phyloP scores from a whole-genome alignment of 2,329 filamentous ascomycete genomes.

The Penicillium sp. region DNA sequence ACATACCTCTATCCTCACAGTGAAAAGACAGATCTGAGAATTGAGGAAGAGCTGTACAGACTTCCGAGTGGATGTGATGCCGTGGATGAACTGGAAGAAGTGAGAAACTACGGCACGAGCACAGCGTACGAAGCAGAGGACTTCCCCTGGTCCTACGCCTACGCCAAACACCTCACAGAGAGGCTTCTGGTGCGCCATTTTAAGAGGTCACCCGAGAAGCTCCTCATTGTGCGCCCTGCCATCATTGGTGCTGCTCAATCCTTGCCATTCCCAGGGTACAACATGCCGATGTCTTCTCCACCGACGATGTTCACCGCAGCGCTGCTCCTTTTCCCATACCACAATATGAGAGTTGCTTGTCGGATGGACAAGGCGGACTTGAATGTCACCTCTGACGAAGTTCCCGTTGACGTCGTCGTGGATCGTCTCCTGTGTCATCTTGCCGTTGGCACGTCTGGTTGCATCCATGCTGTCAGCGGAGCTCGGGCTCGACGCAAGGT shows the following conservation, averaged over 20 bases:
- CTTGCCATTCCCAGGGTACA: constrained; percentile 9
- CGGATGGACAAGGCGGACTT: neutral
- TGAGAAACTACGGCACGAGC: constrained; percentile 1
- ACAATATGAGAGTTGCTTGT: neutral
- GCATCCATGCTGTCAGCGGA: constrained; percentile 11
- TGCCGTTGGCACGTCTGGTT: constrained; percentile 1
- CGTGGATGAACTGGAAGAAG: neutral
- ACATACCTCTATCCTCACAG: constrained; percentile 8
- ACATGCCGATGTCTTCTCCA: constrained; percentile 11
- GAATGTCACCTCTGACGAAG: constrained; percentile 2
- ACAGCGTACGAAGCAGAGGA: constrained; percentile 2
- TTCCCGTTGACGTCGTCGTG: constrained; percentile 11
- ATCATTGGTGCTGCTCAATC: constrained; percentile 11
- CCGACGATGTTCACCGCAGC: neutral
- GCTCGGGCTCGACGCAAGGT: neutral
- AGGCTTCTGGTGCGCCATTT: constrained; percentile 4
- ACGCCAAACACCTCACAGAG: constrained; percentile 20
- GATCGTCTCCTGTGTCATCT: constrained; percentile 12
- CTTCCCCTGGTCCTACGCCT: constrained; percentile 18
- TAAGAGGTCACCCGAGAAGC: neutral
- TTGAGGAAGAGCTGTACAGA: constrained; percentile 17
- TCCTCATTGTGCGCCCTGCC: constrained; percentile 17
- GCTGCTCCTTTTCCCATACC: neutral
- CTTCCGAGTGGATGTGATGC: neutral
- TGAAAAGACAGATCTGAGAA: neutral